These are phyloP conservation scores for Lichtheimia ramosa DNA, from an alignment of 371 early-diverging fungal species.

Conservation along the genomic window DNA sequence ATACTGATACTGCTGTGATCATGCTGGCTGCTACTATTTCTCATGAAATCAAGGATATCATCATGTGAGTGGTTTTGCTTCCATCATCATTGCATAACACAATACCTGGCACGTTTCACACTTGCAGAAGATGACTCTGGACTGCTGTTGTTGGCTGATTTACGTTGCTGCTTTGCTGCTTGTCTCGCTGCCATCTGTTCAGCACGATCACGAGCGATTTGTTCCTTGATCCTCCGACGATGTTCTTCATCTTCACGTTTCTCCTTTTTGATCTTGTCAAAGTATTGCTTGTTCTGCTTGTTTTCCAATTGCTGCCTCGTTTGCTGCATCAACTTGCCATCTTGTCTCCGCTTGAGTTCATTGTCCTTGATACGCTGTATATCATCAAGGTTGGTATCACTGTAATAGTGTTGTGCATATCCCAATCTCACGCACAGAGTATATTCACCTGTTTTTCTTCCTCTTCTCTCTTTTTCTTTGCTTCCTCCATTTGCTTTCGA, in stretches of 20 bases:
- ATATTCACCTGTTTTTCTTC: conserved; percentile 29
- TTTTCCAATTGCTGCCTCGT: conserved; percentile 22
- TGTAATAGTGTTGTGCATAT: too few species aligned
- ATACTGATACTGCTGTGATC: conserved; percentile 34
- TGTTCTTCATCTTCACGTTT: conserved; percentile 43
- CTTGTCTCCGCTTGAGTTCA: conserved; percentile 40
- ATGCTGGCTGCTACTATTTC: conserved; percentile 2
- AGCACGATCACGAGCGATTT: conserved; percentile 45
- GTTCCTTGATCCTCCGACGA: conserved; percentile 35
- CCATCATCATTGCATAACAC: not conserved
- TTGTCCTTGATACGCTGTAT: conserved; percentile 15
- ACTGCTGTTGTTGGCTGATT: not conserved
- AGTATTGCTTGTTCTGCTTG: conserved; percentile 33
- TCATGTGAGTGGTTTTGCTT: not conserved
- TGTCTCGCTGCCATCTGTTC: conserved; percentile 32
- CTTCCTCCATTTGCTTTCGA: conserved; percentile 36
- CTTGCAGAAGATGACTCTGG: not conserved
- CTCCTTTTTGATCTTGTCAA: conserved; percentile 42
- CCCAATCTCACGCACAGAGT: too few species aligned
- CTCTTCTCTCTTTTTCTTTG: conserved; percentile 34
- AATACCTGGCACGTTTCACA: not conserved
- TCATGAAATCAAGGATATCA: not conserved
- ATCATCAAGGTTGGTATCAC: too few species aligned
- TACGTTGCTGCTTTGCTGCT: conserved; percentile 4
- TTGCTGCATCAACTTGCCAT: conserved; percentile 36